phyloP scores from a whole-genome alignment of 352 stramenopile species.

The Plasmopara halstedii region DNA sequence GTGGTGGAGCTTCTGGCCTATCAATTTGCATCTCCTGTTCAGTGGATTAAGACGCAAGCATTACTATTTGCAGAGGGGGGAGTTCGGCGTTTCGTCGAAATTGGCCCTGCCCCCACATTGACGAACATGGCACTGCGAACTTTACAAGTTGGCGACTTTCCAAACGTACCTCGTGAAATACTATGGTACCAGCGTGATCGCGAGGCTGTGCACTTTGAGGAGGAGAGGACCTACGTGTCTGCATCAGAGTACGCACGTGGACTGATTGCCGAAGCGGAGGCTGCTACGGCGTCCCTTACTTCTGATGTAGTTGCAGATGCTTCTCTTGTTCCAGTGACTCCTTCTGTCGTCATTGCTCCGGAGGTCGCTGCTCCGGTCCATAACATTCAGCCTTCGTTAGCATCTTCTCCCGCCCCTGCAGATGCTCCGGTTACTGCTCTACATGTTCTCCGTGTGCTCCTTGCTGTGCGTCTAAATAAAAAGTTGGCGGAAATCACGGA shows the following conservation, averaged over 20 bases:
- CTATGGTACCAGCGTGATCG: conserved; percentile 81
- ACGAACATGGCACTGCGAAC: conserved; percentile 82
- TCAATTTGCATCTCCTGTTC: conserved; percentile 84
- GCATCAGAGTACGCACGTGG: conserved; percentile 53
- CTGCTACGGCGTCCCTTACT: conserved; percentile 29
- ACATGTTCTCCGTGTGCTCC: conserved; percentile 66
- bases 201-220: conserved; percentile 73
- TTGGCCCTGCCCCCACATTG: conserved; percentile 71
- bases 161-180: conserved; percentile 47
- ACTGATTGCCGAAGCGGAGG: conserved; percentile 18
- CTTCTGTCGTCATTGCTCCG: conserved; percentile 1
- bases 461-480: conserved; percentile 75
- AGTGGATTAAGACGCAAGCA: conserved; percentile 86
- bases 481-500: conserved; percentile 53
- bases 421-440: conserved; percentile 59
- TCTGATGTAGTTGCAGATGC: conserved; percentile 21
- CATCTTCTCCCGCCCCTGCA: conserved; percentile 17
- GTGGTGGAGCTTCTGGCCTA: conserved; percentile 83
- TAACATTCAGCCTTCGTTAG: conserved; percentile 10
- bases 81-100: conserved; percentile 74
- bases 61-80: conserved; percentile 57
- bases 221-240: conserved; percentile 53
- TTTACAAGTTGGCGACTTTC: conserved; percentile 60
- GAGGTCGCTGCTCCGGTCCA: conserved; percentile 20
- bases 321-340: not conserved